Evolutionary conservation across 164 flowering plant genomes (phyloP).

Genomic region (Vitis amurensis): DNA sequence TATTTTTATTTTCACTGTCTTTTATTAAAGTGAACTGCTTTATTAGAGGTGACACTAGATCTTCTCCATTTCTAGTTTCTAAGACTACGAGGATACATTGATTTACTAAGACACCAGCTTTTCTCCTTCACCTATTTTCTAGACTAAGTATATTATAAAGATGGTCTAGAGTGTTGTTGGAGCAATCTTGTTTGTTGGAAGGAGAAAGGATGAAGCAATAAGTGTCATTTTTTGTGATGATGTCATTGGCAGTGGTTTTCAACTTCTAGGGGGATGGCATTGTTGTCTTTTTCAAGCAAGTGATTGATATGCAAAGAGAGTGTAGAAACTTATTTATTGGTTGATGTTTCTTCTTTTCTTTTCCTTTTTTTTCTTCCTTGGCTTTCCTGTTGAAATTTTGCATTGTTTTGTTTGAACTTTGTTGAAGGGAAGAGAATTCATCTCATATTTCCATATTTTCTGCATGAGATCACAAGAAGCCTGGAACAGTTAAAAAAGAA

Average conservation of each 20-base stretch:
- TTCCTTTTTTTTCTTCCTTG: not conserved
- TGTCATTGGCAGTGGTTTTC: not conserved
- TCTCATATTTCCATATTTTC: too few relatives aligned
- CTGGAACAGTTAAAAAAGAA: too few relatives aligned
- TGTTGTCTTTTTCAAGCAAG: not conserved
- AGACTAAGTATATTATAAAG: not conserved
- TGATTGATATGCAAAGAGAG: not conserved
- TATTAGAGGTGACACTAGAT: not conserved
- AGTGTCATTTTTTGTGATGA: not conserved
- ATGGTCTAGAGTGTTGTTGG: not conserved
- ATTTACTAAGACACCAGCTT: not conserved
- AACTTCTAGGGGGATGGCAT: not conserved
- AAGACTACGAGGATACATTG: not conserved
- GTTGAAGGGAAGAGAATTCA: too few relatives aligned
- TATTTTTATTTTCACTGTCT: too few relatives aligned
- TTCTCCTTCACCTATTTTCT: not conserved
- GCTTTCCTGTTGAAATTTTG: not conserved
- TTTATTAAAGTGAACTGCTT: too few relatives aligned
- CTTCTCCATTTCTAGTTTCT: not conserved
- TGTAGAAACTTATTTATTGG: not conserved
- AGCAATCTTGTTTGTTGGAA: not conserved
- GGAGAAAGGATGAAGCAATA: not conserved
- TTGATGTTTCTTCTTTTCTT: not conserved
- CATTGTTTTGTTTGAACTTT: not conserved
- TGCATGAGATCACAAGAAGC: too few relatives aligned